Percentiles rank a stretch among this genome's conserved stretches.
These are phyloP conservation scores for Neopestalotiopsis sp. DNA, from an alignment of 2,329 filamentous ascomycete genomes.

Conservation along the genomic window DNA sequence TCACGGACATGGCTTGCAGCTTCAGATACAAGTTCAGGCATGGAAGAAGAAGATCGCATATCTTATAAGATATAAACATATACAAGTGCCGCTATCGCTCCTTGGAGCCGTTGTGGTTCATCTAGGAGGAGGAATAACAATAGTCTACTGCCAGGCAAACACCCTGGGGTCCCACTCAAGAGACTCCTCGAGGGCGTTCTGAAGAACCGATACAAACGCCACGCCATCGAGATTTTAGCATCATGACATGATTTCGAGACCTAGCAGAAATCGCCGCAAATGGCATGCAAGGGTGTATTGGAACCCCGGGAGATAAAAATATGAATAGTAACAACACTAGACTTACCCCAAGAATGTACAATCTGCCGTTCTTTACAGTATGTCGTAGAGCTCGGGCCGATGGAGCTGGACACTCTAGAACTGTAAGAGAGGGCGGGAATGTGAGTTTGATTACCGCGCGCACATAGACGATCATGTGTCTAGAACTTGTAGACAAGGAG, in stretches of 20 bases:
- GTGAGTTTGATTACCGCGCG: slow-evolving; percentile 38
- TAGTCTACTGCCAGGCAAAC: slow-evolving; percentile 31
- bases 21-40: slow-evolving; percentile 33
- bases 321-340: slow-evolving; percentile 29
- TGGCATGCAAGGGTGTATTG: slow-evolving; percentile 38
- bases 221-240: slow-evolving; percentile 28
- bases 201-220: slow-evolving; percentile 35
- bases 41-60: slow-evolving; percentile 38
- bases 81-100: slow-evolving; percentile 17
- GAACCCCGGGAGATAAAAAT: slow-evolving; percentile 22
- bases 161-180: slow-evolving; percentile 26
- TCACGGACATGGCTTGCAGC: slow-evolving; percentile 33
- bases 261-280: slow-evolving; percentile 21
- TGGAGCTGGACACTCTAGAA: slow-evolving; percentile 2
- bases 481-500: slow-evolving; percentile 30
- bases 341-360: slow-evolving; percentile 37
- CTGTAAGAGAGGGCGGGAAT: slow-evolving; percentile 33
- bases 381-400: slow-evolving; percentile 27
- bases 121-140: slow-evolving; percentile 27
- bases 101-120: slow-evolving; percentile 21
- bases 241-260: slow-evolving; percentile 19
- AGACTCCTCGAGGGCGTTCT: slow-evolving; percentile 33
- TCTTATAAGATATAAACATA: slow-evolving; percentile 36
- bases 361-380: slow-evolving; percentile 32
- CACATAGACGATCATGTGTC: slow-evolving; percentile 33